Evolutionary conservation across 805 yeast species (phyloP), one percentile per base, ranked within the genome.

Genomic region (Schwanniomyces yamadae): DNA sequence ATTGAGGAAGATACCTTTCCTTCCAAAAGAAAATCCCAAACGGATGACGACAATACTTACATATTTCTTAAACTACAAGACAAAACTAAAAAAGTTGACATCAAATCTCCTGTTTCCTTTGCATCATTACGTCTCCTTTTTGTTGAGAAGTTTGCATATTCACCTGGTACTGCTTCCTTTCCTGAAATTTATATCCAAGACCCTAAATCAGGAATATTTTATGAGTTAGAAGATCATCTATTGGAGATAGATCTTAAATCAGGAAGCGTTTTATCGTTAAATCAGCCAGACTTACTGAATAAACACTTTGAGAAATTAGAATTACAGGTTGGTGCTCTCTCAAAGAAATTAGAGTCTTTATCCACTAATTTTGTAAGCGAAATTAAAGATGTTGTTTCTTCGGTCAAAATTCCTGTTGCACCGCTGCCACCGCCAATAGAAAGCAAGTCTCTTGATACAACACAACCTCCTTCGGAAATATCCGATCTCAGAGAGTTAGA

Each of bases 81-180:
- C 11, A 63, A 68, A 38, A 80, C 82, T 1, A 83, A 79, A 52
- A 82, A 79, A 46, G 75, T 73, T 1, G 48, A 50, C 2, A 51
- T 75, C 2, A 57, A 56, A 22, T 48, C 67, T 10, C 80, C 81
- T 1, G 57, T 76, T 3, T 61, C 81, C 0, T 51, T 73, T 31
- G 73, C 80, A 3, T 68, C 80, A 2, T 50, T 84, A 23, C 71
- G 93, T 29, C 68, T 88, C 1, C 62, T 85, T 16, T 91, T 91
- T 52, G 85, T 90, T 5, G 96, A 91, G 50, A 85, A 80, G 48
- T 90, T 89, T 63, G 87, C 91, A 2, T 88, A 83, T 55, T 75
- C 91, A 0, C 93, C 95, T 0, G 82, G 84, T 0, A 58, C 77
- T 1, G 74, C 78, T 9, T 60, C 76, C 1, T 87, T 88, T 46